Evolutionary conservation across 495 filamentous ascomycete species (phyloP), one percentile per base, ranked within the genome.

Genomic region (Lophium mytilinum): DNA sequence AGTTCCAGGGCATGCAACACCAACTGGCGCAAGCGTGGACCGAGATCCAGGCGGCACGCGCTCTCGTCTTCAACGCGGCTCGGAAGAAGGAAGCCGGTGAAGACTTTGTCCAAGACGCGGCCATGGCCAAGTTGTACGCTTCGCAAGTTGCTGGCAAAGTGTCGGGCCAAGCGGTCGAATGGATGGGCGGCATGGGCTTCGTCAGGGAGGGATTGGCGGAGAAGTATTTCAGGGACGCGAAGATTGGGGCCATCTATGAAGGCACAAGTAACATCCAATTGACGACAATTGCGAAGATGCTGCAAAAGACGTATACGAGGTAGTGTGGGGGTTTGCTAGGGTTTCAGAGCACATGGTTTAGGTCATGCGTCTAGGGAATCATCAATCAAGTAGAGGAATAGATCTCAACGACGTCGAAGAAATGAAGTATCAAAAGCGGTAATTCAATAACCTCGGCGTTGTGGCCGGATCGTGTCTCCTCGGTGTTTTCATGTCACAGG

Each of bases 1-100:
- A 89, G 66, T 99, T 99, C 80, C 93, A 98, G 75, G 92, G 89
- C 64, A 96, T 99, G 91, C 93, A 96, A 74, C 90, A 96, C 75
- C 94, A 99, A 78, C 82, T 99, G 52, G 93, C 93, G 0, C 93
- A 99, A 76, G 86, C 91, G 7, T 95, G 90, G 72, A 91, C 87
- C 14, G 92, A 97, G 72, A 95, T 97, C 63, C 75, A 81, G 21
- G 93, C 93, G 10, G 93, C 93, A 3, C 83, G 93, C 19, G 90
- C 89, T 4, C 78, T 99, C 2, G 90, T 99, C 35, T 97, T 87
- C 76, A 99, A 99, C 66, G 93, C 93, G 10, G 89, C 95, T 1
- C 81, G 93, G 53, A 95, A 92, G 82, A 99, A 99, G 85, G 94
- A 99, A 74, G 88, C 89, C 2, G 94, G 94, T 18, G 82, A 95